These are phyloP conservation scores for Coprinopsis cinerea DNA, from an alignment of 768 basidiomycete genomes.

Conservation along the genomic window DNA sequence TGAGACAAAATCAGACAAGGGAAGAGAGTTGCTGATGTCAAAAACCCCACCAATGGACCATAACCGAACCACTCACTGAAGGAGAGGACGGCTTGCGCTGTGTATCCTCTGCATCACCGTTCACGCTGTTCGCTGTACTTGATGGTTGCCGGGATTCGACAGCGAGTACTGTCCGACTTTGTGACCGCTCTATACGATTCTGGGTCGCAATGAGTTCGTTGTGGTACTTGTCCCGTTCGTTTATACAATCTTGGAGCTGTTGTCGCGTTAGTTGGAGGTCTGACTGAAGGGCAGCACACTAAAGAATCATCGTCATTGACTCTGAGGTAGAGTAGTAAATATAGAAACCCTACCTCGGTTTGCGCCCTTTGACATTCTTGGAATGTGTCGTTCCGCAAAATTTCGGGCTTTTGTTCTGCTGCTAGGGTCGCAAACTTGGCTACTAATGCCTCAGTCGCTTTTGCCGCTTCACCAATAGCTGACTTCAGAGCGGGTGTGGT, in stretches of 20 bases:
- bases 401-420: constrained; percentile 25
- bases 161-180: constrained; percentile 47
- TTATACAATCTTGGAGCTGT: constrained; percentile 44
- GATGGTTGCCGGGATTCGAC: constrained; percentile 33
- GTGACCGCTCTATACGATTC: constrained; percentile 55
- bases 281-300: constrained; percentile 57
- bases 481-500: constrained; percentile 31
- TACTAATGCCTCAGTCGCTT: constrained; percentile 55
- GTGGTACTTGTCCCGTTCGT: constrained; percentile 42
- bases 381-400: constrained; percentile 35
- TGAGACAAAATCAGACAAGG: constrained; percentile 41
- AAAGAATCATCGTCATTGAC: not conserved
- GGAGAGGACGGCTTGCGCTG: constrained; percentile 54
- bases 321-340: not conserved
- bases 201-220: constrained; percentile 51
- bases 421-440: constrained; percentile 47
- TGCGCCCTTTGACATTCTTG: constrained; percentile 46
- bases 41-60: constrained; percentile 59
- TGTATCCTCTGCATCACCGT: constrained; percentile 41
- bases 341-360: constrained; percentile 49
- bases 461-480: constrained; percentile 49
- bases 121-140: constrained; percentile 22
- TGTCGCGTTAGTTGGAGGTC: constrained; percentile 47
- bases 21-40: constrained; percentile 35
- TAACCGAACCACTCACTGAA: constrained; percentile 62